Evolutionary conservation across 495 filamentous ascomycete species (phyloP).

Genomic region (Cercophora samala): DNA sequence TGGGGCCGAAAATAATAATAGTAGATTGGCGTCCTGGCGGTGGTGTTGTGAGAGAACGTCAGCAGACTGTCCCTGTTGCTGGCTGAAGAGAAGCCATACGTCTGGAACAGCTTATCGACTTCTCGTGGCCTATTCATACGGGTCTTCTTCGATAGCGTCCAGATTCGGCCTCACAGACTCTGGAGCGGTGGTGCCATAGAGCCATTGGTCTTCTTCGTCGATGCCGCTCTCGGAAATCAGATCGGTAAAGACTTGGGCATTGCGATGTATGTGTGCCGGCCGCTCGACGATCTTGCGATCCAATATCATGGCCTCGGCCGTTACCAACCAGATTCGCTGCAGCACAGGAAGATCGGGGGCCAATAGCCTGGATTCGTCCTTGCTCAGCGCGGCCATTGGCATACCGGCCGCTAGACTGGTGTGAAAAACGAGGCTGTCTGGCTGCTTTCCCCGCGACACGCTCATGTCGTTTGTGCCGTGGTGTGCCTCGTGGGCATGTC

Average conservation of each 20-base stretch:
- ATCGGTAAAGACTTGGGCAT: constrained; percentile 49
- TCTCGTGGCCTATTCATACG: constrained; percentile 30
- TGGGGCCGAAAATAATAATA: background rate
- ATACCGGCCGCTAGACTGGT: constrained; percentile 52
- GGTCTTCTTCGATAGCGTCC: constrained; percentile 48
- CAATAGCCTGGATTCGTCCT: constrained; percentile 46
- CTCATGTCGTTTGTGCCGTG: constrained; percentile 12
- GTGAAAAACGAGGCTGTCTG: constrained; percentile 46
- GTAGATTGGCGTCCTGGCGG: background rate
- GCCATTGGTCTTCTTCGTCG: constrained; percentile 53
- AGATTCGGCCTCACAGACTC: constrained; percentile 45
- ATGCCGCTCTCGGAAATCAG: constrained; percentile 51
- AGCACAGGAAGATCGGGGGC: constrained; percentile 48
- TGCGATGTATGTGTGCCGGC: constrained; percentile 51
- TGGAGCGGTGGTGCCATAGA: constrained; percentile 43
- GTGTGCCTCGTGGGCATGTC: background rate
- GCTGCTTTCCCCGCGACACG: constrained; percentile 12
- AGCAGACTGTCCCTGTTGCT: background rate
- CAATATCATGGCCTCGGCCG: constrained; percentile 54
- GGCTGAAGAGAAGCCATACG: background rate
- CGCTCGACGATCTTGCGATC: constrained; percentile 52
- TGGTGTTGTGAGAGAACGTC: background rate
- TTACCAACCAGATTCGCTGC: constrained; percentile 50
- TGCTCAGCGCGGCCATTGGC: constrained; percentile 49
- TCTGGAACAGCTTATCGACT: background rate